Evolutionary conservation across 371 early-diverging fungal genomes (phyloP).

Genomic region (Mucor piriformis): DNA sequence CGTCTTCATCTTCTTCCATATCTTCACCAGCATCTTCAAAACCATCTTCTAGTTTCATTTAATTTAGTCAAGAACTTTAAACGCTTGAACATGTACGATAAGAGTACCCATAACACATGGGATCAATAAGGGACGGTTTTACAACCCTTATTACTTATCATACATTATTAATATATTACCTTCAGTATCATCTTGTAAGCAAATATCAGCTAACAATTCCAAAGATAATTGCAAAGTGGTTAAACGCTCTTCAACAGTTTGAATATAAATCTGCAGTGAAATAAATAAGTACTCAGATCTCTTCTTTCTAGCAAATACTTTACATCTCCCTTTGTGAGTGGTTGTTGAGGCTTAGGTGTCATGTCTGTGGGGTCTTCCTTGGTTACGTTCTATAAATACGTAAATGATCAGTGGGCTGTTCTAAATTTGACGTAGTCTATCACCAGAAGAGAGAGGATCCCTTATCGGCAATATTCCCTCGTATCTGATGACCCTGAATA

Average conservation of each 20-base stretch:
- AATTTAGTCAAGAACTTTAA: not conserved
- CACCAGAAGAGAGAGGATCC: no score
- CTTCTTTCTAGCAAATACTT: not conserved
- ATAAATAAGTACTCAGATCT: not conserved
- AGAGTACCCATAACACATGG: not conserved
- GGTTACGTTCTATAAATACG: conserved; percentile 33
- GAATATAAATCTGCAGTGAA: conserved; percentile 32
- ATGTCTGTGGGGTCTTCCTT: conserved; percentile 45
- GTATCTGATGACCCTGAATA: conserved; percentile 1
- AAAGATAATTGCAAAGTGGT: conserved; percentile 72
- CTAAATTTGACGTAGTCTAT: not conserved
- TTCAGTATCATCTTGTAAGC: conserved; percentile 63
- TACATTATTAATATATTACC: conserved; percentile 18
- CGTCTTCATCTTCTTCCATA: conserved; percentile 48
- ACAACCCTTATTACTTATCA: not conserved
- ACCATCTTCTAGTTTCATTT: conserved; percentile 37
- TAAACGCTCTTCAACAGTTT: conserved; percentile 57
- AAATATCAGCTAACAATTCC: conserved; percentile 83
- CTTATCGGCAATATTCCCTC: not conserved
- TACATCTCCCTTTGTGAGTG: conserved; percentile 54
- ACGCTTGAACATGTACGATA: not conserved
- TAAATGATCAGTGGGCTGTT: not conserved
- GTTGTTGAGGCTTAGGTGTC: conserved; percentile 52
- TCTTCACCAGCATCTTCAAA: conserved; percentile 63
- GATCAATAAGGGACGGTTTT: not conserved